Evolutionary conservation across 495 filamentous ascomycete species (phyloP).

Genomic region (Rhypophila decipiens): DNA sequence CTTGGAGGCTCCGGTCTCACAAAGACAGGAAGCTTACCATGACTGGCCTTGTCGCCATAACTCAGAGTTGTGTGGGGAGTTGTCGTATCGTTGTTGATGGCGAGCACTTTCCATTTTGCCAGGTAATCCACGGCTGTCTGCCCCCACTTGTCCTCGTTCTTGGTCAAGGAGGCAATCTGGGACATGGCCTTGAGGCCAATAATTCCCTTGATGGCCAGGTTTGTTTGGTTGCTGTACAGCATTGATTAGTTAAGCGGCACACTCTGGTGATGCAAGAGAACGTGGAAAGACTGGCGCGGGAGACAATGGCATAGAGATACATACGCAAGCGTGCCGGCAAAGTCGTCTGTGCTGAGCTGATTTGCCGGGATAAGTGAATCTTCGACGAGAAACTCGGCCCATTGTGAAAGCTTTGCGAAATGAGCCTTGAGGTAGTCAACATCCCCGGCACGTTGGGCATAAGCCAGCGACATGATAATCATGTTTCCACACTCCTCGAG

Average conservation of each 20-base stretch:
- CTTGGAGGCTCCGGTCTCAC: slow-evolving; percentile 45
- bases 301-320: slow-evolving; percentile 1
- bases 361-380: slow-evolving; percentile 74
- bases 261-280: too few species aligned
- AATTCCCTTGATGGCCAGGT: slow-evolving; percentile 89
- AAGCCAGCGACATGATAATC: slow-evolving; percentile 78
- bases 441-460: slow-evolving; percentile 41
- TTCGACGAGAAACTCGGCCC: slow-evolving; percentile 80
- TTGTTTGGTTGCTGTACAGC: slow-evolving; percentile 65
- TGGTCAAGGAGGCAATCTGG: slow-evolving; percentile 60
- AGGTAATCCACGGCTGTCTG: slow-evolving; percentile 68
- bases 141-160: slow-evolving; percentile 53
- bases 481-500: slow-evolving; percentile 96
- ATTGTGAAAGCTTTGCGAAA: slow-evolving; percentile 74
- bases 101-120: slow-evolving; percentile 66
- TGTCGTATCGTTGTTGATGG: slow-evolving; percentile 60
- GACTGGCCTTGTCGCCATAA: slow-evolving; percentile 35
- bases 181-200: slow-evolving; percentile 93
- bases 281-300: too few species aligned
- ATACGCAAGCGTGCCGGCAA: slow-evolving; percentile 69
- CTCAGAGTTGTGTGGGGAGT: slow-evolving; percentile 68
- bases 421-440: slow-evolving; percentile 41
- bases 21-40: slow-evolving; percentile 17
- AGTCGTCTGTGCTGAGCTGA: slow-evolving; percentile 91
- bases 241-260: neutral